Evolutionary conservation across 805 yeast species (phyloP).

Genomic region (Nakazawaea anatomiae): DNA sequence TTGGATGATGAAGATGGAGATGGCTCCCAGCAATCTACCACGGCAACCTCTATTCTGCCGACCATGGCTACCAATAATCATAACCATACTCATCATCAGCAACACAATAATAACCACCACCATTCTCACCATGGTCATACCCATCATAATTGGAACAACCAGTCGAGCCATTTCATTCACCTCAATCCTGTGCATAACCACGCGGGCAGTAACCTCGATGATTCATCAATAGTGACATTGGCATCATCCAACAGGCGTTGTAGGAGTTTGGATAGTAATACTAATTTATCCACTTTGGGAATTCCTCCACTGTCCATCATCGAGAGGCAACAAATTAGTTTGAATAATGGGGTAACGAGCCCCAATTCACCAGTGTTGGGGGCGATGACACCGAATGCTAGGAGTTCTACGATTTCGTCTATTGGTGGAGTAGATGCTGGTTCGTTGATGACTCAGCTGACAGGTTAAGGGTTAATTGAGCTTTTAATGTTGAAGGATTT

Average conservation of each 20-base stretch:
- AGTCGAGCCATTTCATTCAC: slow-evolving; percentile 7
- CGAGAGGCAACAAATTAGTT: slow-evolving; percentile 31
- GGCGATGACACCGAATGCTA: neutral
- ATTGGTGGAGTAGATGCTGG: neutral
- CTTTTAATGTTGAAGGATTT: no score
- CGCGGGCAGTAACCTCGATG: slow-evolving; percentile 13
- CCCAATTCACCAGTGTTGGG: slow-evolving; percentile 4
- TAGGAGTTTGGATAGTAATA: slow-evolving; percentile 32
- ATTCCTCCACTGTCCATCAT: slow-evolving; percentile 71
- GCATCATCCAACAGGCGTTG: slow-evolving; percentile 28
- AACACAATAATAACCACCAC: neutral
- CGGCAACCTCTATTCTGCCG: slow-evolving; percentile 46
- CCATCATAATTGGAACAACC: neutral
- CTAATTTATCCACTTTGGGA: slow-evolving; percentile 62
- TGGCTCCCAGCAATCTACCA: slow-evolving; percentile 27
- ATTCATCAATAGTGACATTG: slow-evolving; percentile 27
- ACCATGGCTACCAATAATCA: slow-evolving; percentile 14
- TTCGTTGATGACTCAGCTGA: slow-evolving; percentile 4
- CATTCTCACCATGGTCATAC: neutral
- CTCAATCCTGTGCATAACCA: slow-evolving; percentile 6
- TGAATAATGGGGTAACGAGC: neutral
- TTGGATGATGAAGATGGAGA: neutral
- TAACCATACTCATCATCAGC: slow-evolving; percentile 1
- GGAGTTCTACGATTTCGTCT: neutral
- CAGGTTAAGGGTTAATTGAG: neutral